Base-by-base conservation (phyloP, 345 rosid species). In the Hibiscus trionum region DNA sequence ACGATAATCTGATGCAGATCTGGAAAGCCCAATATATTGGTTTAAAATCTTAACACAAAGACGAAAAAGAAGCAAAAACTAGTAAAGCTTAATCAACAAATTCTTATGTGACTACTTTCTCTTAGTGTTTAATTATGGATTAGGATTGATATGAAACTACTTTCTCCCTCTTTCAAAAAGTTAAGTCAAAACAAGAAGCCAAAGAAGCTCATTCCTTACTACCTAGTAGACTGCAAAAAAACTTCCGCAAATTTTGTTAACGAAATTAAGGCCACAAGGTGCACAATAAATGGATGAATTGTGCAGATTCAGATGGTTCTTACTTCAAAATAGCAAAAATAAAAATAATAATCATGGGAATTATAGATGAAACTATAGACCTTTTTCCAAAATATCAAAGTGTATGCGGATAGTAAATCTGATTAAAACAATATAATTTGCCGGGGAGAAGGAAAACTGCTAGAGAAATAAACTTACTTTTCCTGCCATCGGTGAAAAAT, bases 401-500 rank as follows among this genome's bases (percentile, higher is more conserved):
- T 8, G 33, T 4, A 31, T 31, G 33, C 33, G 33, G 33, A 4
- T 31, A 31, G 33, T 31, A 31, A 31, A 31, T 31, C 33, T 4
- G 33, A 39, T 39, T 4, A 19, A 21, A 66, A 19, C 33, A 66
- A 66, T 21, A 44, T 21, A 11, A 31, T 53, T 27, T 69, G 26
- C 47, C 16, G 15, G 27, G 27, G 68, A 0, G 39, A 50, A 29
- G 8, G 42, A 37, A 37, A 5, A 37, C 42, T 37, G 42, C 42
- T 37, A 37, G 42, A 37, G 69, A 72, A 72, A 74, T 15, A 70
- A 74, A 31, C 86, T 80, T 69, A 93, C 98, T 78, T 86, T 69
- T 81, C 86, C 35, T 72, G 76, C 78, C 81, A 80, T 61, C 83
- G 82, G 72, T 86, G 88, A 69, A 82, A 75, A 50, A 93, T 78